A percentile compares a stretch with the other conserved stretches of the same genome.
These are phyloP conservation scores for Penicillium verhagenii DNA, from an alignment of 495 filamentous ascomycete species.

Conservation along the genomic window DNA sequence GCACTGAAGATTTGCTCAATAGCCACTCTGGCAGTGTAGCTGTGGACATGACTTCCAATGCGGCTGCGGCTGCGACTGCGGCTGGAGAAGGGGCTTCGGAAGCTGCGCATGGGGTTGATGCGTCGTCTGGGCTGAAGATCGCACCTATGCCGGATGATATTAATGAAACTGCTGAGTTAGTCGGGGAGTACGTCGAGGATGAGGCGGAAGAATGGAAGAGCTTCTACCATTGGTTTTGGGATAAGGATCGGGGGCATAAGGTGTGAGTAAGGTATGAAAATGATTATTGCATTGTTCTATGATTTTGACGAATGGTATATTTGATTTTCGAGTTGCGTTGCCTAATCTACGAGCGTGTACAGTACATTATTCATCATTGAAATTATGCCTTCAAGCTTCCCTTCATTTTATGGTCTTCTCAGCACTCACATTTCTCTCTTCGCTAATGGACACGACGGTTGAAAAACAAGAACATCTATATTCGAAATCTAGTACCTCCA, in stretches of 20 bases:
- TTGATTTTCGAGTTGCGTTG: not conserved
- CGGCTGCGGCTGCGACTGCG: slow-evolving; percentile 10
- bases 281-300: not conserved
- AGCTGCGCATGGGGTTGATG: slow-evolving; percentile 20
- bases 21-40: slow-evolving; percentile 27
- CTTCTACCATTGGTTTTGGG: slow-evolving; percentile 51
- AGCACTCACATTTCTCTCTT: too few relatives aligned
- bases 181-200: slow-evolving; percentile 49
- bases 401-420: too few relatives aligned
- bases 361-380: slow-evolving; percentile 1
- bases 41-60: slow-evolving; percentile 37
- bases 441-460: not conserved
- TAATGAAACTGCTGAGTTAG: slow-evolving; percentile 48
- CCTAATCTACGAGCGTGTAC: slow-evolving; percentile 1
- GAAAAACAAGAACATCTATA: too few relatives aligned
- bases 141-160: slow-evolving; percentile 25
- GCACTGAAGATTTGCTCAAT: slow-evolving; percentile 27
- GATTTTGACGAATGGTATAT: not conserved
- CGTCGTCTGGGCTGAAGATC: slow-evolving; percentile 21
- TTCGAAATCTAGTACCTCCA: too few relatives aligned
- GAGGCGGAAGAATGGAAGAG: slow-evolving; percentile 42
- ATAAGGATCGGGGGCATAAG: slow-evolving; percentile 23
- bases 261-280: slow-evolving; percentile 2
- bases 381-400: not conserved
- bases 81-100: not conserved